A percentile compares a stretch with the other conserved stretches of the same genome.
These are phyloP conservation scores for Beauveria varroae DNA, from an alignment of 2,329 filamentous ascomycete species.

Conservation along the genomic window DNA sequence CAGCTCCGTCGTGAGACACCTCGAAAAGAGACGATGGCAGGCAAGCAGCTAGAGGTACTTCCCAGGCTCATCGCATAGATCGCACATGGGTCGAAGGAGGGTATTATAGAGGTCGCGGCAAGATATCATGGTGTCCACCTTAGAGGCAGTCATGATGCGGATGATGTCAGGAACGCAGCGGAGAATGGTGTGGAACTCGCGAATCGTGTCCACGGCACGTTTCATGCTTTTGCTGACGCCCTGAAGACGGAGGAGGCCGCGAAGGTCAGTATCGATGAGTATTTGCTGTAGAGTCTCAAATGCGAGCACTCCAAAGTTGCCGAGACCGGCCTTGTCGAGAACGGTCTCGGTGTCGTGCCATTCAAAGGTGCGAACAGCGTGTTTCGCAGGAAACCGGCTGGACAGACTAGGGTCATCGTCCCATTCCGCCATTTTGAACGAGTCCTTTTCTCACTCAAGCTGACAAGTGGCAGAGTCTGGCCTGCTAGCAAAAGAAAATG, in stretches of 20 bases:
- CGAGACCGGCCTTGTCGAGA: not conserved
- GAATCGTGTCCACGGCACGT: not conserved
- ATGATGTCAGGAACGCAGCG: not conserved
- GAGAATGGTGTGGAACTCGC: not conserved
- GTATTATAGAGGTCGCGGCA: not conserved
- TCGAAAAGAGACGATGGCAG: not conserved
- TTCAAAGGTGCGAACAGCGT: not conserved
- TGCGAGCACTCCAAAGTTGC: not conserved
- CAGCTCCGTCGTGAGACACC: not conserved
- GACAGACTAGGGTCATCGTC: not conserved
- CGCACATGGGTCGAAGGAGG: not conserved
- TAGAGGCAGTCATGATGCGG: not conserved
- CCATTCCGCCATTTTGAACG: not conserved
- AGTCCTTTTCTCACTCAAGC: not conserved
- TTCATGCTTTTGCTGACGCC: not conserved
- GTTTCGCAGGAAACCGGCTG: not conserved
- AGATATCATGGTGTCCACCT: not conserved
- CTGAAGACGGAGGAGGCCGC: not conserved
- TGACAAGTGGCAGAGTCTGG: not conserved
- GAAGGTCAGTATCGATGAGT: not conserved
- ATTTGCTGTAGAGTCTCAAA: not conserved
- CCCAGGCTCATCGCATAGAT: not conserved
- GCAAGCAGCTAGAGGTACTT: not conserved
- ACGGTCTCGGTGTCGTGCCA: not conserved
- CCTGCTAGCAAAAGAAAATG: not conserved